Evolutionary conservation across 2,329 filamentous ascomycete species (phyloP).

Genomic region (Trichothecium sympodiale): DNA sequence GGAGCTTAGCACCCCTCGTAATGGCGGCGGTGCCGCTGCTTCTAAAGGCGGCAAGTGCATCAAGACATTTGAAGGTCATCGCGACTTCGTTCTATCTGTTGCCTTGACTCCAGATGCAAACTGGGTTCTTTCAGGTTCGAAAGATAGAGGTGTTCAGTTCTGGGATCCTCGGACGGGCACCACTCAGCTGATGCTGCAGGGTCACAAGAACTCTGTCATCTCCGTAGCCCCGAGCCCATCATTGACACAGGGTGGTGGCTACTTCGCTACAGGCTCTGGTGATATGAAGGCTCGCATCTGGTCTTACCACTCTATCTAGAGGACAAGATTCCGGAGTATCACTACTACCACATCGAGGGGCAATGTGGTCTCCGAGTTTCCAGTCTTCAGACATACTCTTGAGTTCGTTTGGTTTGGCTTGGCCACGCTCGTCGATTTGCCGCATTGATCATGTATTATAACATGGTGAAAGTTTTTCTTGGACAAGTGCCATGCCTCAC

Average conservation of each 20-base stretch:
- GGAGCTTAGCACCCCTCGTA: constrained; percentile 68
- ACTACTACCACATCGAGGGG: neutral
- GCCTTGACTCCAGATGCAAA: constrained; percentile 86
- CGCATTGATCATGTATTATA: no score
- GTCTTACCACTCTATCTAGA: constrained; percentile 55
- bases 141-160: constrained; percentile 95
- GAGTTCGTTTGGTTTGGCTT: no score
- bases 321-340: neutral
- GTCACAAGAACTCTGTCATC: constrained; percentile 98
- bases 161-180: constrained; percentile 92
- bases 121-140: constrained; percentile 96
- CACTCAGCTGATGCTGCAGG: constrained; percentile 96
- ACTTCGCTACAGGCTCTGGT: constrained; percentile 92
- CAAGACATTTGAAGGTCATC: constrained; percentile 93
- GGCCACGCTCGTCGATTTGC: no score
- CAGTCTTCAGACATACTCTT: no score
- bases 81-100: constrained; percentile 94
- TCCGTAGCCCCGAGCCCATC: constrained; percentile 89
- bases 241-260: constrained; percentile 39
- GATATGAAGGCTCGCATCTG: constrained; percentile 98
- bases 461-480: no score
- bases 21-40: constrained; percentile 45
- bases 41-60: constrained; percentile 69
- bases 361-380: neutral
- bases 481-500: no score